Base-by-base conservation (phyloP, 208 protist species). In the Phytomonas sp. region DNA sequence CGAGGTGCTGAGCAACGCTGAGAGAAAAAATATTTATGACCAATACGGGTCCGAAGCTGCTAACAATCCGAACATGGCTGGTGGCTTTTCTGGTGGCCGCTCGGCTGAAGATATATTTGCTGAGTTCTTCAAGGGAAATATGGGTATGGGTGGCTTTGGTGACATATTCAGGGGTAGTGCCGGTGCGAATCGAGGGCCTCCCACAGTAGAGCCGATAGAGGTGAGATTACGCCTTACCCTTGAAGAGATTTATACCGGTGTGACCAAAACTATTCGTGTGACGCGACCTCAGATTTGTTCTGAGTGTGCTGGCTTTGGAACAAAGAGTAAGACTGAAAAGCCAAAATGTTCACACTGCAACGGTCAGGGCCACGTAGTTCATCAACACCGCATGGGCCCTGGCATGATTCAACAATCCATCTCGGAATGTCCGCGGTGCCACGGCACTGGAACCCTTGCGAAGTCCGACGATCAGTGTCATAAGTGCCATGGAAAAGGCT, bases 1-100 rank as follows among this genome's bases (percentile, higher is more conserved):
- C 76, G 97, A 99, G 71, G 92, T 99, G 17, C 87, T 99, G 28
- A 93, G 79, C 66, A 98, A 99, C 71, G 65, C 85, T 13, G 82
- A 99, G 62, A 99, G 99, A 80, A 82, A 91, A 61, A 76, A 91
- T 43, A 69, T 99, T 15, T 99, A 99, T 75, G 99, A 99, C 74
- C 88, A 98, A 75, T 96, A 96, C 75, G 92, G 92, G 2, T 87
- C 87, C 32, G 92, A 96, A 66, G 92, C 87, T 23, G 92, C 86
- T 17, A 82, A 79, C 6, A 82, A 93, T 59, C 81, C 83, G n/a
- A 80, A 81, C 66, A 87, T 85, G 74, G 81, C 71, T 6, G 80
- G 76, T 31, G 77, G 68, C 1, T 80, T 80, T 23, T 61, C 70
- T 53, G 79, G 84, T 61, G 80, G 80, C 29, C 87, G 88, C 70